phyloP scores from a whole-genome alignment of 1,284 basidiomycete genomes.

The Wolfiporia cocos region DNA sequence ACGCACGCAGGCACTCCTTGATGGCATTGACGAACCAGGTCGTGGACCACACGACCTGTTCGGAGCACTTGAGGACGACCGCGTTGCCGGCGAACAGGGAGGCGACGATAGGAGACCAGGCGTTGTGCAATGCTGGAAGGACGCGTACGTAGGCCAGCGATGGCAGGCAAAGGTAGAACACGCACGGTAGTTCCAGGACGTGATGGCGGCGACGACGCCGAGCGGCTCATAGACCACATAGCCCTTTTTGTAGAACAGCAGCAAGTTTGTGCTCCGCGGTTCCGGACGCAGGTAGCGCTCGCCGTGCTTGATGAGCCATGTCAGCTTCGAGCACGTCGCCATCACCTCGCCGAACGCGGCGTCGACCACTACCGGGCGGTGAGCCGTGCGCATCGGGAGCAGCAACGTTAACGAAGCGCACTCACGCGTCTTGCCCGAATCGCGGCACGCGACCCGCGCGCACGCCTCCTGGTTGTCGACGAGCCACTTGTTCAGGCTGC shows the following conservation, averaged over 20 bases:
- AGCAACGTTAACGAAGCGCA: too few relatives aligned
- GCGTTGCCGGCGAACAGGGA: constrained; percentile 88
- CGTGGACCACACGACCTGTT: constrained; percentile 88
- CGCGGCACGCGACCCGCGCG: constrained; percentile 86
- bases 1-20: constrained; percentile 64
- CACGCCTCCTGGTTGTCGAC: constrained; percentile 83
- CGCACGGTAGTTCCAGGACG: constrained; percentile 92
- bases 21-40: constrained; percentile 79
- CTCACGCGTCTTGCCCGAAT: constrained; percentile 94
- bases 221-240: constrained; percentile 88
- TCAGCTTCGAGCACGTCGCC: constrained; percentile 84
- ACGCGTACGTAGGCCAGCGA: not conserved
- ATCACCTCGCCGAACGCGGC: constrained; percentile 88
- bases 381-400: constrained; percentile 4
- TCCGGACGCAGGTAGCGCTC: constrained; percentile 71
- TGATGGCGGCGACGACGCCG: constrained; percentile 90
- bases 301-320: constrained; percentile 82
- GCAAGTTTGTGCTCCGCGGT: constrained; percentile 63
- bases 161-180: constrained; percentile 8
- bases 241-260: constrained; percentile 82
- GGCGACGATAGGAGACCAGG: constrained; percentile 89
- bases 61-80: constrained; percentile 89
- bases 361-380: constrained; percentile 61
- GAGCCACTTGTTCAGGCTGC: constrained; percentile 87
- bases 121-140: constrained; percentile 82